Conservation (phyloP, 352 stramenopile genomes). For the Aphanomyces stellatus region DNA sequence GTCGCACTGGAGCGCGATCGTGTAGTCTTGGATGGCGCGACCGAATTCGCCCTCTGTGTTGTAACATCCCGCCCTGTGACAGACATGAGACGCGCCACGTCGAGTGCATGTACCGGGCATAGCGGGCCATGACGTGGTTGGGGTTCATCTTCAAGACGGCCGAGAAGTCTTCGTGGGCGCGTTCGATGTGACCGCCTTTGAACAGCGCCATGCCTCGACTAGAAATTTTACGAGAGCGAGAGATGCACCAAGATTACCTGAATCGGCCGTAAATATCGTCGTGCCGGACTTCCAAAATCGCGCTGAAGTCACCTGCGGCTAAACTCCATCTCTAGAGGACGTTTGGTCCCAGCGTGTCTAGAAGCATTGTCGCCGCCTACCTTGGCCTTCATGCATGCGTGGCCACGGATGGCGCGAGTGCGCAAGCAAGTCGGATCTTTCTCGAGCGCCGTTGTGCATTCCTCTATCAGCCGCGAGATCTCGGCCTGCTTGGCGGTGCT, state of each 20-base stretch:
- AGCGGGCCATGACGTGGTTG: conserved; percentile 71
- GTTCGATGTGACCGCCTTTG: conserved; percentile 38
- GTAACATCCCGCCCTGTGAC: conserved; percentile 46
- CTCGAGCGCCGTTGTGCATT: conserved; percentile 41
- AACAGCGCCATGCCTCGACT: conserved; percentile 64
- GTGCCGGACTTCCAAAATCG: conserved; percentile 34
- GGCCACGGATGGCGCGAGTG: conserved; percentile 45
- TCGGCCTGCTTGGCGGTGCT: conserved; percentile 27
- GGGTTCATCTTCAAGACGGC: conserved; percentile 53
- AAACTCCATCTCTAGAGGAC: conserved; percentile 32
- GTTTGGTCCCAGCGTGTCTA: background rate
- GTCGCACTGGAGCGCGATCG: conserved; percentile 55
- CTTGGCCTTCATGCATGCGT: conserved; percentile 67
- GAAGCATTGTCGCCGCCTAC: too few relatives aligned
- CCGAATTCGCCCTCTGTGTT: conserved; percentile 62
- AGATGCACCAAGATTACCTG: too few relatives aligned
- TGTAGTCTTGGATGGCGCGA: conserved; percentile 68
- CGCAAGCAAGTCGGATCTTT: conserved; percentile 43
- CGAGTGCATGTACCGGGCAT: conserved; percentile 29
- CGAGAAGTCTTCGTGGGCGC: conserved; percentile 55
- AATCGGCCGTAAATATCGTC: conserved; percentile 59
- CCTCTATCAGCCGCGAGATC: conserved; percentile 43
- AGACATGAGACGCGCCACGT: background rate
- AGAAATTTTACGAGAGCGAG: too few relatives aligned
- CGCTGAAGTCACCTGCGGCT: conserved; percentile 45